Conservation (phyloP, 306 rosid species). For the Medicago arabica region DNA sequence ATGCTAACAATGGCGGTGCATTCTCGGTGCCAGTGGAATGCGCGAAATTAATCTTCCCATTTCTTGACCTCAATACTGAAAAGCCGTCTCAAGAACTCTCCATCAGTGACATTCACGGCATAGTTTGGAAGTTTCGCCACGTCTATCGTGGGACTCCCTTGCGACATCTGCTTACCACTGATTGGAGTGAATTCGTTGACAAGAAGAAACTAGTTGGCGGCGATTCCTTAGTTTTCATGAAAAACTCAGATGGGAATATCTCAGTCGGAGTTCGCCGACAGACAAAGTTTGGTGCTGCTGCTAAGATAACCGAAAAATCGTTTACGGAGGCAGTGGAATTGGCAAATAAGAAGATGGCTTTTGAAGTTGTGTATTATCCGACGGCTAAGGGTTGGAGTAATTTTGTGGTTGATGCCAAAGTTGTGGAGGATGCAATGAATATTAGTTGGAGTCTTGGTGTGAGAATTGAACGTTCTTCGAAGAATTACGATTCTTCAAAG, state of each 20-base stretch:
- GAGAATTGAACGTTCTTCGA: constrained; percentile 64
- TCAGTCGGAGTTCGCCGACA: constrained; percentile 62
- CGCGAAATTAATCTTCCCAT: constrained; percentile 72
- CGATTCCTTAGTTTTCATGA: constrained; percentile 67
- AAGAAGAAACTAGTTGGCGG: constrained; percentile 70
- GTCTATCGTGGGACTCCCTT: constrained; percentile 71
- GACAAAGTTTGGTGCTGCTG: neutral
- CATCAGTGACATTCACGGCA: constrained; percentile 69
- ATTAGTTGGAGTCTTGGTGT: constrained; percentile 53
- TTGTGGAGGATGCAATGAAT: constrained; percentile 53
- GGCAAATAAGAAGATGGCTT: constrained; percentile 56
- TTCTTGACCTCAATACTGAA: constrained; percentile 51
- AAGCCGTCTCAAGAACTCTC: constrained; percentile 65
- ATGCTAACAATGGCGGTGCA: constrained; percentile 82
- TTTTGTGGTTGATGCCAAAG: constrained; percentile 65
- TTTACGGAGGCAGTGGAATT: constrained; percentile 59
- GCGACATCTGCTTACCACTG: constrained; percentile 73
- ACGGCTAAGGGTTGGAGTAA: constrained; percentile 49
- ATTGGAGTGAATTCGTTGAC: constrained; percentile 79
- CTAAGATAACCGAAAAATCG: neutral
- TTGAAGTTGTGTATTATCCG: constrained; percentile 73
- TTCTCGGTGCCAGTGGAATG: constrained; percentile 46
- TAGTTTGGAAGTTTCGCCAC: constrained; percentile 66
- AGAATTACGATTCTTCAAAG: constrained; percentile 60
- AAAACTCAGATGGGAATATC: constrained; percentile 35